Evolutionary conservation across 106 monocot genomes (phyloP).

Genomic region (Ottelia alismoides): DNA sequence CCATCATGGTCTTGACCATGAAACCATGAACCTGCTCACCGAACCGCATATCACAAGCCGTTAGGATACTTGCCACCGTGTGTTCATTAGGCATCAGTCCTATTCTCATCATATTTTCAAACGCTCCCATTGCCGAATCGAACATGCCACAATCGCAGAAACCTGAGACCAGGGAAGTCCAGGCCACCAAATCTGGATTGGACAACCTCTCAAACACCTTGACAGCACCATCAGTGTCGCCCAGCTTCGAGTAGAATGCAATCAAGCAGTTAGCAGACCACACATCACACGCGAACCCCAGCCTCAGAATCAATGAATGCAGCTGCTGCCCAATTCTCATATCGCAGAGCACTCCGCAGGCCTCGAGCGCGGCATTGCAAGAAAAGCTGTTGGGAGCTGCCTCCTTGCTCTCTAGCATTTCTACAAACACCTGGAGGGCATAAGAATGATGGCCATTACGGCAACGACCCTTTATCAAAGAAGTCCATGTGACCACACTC

Average conservation of each 20-base stretch:
- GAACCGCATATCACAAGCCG: constrained; percentile 26
- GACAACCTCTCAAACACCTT: constrained; percentile 24
- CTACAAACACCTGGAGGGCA: constrained; percentile 38
- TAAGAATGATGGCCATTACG: constrained; percentile 11
- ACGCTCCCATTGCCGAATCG: constrained; percentile 21
- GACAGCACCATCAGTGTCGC: constrained; percentile 24
- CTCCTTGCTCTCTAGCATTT: constrained; percentile 32
- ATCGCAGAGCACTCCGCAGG: constrained; percentile 21
- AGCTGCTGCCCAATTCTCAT: constrained; percentile 28
- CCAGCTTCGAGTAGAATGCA: constrained; percentile 45
- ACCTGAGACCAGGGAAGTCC: constrained; percentile 53
- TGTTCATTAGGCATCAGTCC: constrained; percentile 51
- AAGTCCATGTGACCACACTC: constrained; percentile 64
- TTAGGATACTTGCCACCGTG: constrained; percentile 43
- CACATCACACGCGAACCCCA: constrained; percentile 24
- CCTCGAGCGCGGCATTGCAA: constrained; percentile 35
- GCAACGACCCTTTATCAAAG: constrained; percentile 46
- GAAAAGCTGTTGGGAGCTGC: constrained; percentile 48
- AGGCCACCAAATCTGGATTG: constrained; percentile 37
- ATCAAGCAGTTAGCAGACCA: constrained; percentile 39
- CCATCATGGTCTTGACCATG: constrained; percentile 46
- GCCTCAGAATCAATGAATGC: constrained; percentile 32
- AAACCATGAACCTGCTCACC: constrained; percentile 74
- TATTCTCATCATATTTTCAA: constrained; percentile 26
- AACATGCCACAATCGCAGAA: constrained; percentile 25